These are phyloP conservation scores for Penicillium waksmanii DNA, from an alignment of 495 filamentous ascomycete species.

Conservation along the genomic window DNA sequence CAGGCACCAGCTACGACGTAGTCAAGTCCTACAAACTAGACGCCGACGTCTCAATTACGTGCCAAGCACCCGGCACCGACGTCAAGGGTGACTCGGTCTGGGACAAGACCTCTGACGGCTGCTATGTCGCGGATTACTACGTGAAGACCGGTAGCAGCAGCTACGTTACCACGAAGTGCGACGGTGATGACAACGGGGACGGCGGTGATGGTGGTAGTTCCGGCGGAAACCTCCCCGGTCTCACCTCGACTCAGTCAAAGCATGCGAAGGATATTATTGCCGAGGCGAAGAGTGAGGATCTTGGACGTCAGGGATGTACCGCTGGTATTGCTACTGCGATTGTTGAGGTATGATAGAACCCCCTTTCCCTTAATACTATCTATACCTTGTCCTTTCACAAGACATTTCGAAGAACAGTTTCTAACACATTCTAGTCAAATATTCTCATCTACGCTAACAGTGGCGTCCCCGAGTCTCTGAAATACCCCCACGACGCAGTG, in stretches of 20 bases:
- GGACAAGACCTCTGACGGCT: slow-evolving; percentile 24
- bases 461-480: neutral
- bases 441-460: neutral
- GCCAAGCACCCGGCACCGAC: slow-evolving; percentile 20
- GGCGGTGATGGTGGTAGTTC: neutral
- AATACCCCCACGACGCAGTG: slow-evolving; percentile 19
- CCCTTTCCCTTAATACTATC: too few species aligned
- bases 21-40: slow-evolving; percentile 22
- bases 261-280: slow-evolving; percentile 22
- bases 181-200: neutral
- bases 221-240: slow-evolving; percentile 12
- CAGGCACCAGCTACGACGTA: slow-evolving; percentile 20
- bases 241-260: slow-evolving; percentile 21
- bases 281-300: slow-evolving; percentile 19
- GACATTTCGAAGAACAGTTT: neutral
- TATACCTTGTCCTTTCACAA: too few species aligned
- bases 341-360: neutral
- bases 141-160: slow-evolving; percentile 7
- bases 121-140: slow-evolving; percentile 25
- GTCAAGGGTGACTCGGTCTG: slow-evolving; percentile 21
- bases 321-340: slow-evolving; percentile 20
- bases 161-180: slow-evolving; percentile 6
- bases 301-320: slow-evolving; percentile 22
- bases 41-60: slow-evolving; percentile 16
- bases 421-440: neutral